Conservation (phyloP, 805 yeast species). For the Myxozyma neotropica region DNA sequence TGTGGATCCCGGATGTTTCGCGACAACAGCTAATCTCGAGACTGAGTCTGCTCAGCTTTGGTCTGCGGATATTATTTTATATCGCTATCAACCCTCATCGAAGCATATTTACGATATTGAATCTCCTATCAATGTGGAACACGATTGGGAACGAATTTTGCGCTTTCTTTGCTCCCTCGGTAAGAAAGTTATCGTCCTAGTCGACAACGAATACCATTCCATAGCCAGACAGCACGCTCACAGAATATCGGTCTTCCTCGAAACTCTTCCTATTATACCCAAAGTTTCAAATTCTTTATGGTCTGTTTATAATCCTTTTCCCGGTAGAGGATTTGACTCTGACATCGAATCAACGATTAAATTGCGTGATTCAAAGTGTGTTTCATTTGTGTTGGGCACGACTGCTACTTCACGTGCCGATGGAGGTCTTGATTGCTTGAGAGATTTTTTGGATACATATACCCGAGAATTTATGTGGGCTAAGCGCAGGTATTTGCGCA, state of each 20-base stretch:
- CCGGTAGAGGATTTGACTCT: background rate
- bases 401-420: background rate
- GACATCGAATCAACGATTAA: background rate
- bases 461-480: background rate
- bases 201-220: background rate
- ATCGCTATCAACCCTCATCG: background rate
- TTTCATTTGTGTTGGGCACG: conserved; percentile 2
- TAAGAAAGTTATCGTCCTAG: background rate
- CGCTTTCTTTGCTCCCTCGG: background rate
- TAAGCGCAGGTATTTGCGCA: background rate
- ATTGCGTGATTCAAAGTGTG: background rate
- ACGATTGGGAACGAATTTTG: background rate
- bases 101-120: no score
- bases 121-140: background rate
- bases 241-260: background rate
- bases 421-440: background rate
- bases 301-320: conserved; percentile 8
- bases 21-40: background rate
- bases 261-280: background rate
- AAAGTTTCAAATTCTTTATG: background rate
- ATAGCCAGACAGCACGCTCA: conserved; percentile 1
- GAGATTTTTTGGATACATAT: background rate
- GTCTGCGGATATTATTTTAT: background rate
- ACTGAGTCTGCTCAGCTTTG: conserved; percentile 1
- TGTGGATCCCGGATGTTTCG: background rate